These are phyloP conservation scores for Cercospora sp. DNA, from an alignment of 2,329 filamentous ascomycete genomes.

Conservation along the genomic window DNA sequence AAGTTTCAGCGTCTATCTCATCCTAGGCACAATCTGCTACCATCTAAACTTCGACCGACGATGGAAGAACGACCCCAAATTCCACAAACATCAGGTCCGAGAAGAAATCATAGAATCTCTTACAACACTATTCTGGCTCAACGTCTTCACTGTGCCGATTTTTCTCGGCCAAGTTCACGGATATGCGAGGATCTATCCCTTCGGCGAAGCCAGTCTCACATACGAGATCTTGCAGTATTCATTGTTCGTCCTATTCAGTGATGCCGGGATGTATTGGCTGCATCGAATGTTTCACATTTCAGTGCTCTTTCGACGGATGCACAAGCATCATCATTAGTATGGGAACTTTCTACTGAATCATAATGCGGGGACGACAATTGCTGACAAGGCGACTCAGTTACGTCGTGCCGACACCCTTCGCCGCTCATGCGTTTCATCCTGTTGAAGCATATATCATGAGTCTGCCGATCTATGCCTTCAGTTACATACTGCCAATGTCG, in stretches of 20 bases:
- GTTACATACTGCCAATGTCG: not conserved
- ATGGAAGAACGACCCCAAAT: not conserved
- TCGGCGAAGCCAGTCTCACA: not conserved
- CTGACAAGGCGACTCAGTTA: not conserved
- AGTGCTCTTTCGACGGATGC: not conserved
- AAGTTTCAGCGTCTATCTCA: not conserved
- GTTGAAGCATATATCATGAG: not conserved
- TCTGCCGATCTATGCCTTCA: not conserved
- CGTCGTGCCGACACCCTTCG: not conserved
- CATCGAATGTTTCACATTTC: not conserved
- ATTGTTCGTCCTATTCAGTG: not conserved
- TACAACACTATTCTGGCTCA: not conserved
- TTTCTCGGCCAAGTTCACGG: not conserved
- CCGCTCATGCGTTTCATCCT: not conserved
- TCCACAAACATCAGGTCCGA: not conserved
- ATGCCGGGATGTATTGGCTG: constrained; percentile 3
- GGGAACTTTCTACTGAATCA: not conserved
- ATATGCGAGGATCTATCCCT: not conserved
- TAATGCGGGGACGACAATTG: not conserved
- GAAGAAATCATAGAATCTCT: not conserved
- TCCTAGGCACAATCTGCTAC: not conserved
- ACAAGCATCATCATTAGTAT: constrained; percentile 1
- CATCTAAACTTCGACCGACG: not conserved
- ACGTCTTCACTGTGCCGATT: not conserved
- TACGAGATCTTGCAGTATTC: not conserved